phyloP scores from a whole-genome alignment of 2,329 filamentous ascomycete genomes.

The Cercospora canescens region DNA sequence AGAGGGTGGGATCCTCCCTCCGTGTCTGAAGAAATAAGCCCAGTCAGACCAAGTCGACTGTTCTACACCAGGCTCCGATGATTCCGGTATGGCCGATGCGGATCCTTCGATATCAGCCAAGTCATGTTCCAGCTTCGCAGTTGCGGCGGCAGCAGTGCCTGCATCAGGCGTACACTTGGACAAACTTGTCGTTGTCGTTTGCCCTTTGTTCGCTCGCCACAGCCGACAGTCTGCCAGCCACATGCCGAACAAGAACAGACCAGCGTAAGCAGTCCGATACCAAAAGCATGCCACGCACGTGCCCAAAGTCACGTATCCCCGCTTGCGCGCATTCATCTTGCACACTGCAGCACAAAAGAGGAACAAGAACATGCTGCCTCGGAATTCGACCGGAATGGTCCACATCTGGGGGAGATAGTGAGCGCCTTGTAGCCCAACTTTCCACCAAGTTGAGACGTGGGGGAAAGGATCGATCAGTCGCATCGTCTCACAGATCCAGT shows the following conservation, averaged over 20 bases:
- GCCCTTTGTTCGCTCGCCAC: not conserved
- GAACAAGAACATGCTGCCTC: constrained; percentile 3
- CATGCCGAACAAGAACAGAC: constrained; percentile 3
- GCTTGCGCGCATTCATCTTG: not conserved
- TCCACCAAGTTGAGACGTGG: not conserved
- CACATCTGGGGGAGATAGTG: constrained; percentile 10
- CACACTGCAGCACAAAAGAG: not conserved
- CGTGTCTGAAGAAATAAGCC: not conserved
- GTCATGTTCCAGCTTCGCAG: not conserved
- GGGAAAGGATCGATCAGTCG: not conserved
- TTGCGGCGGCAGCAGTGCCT: not conserved
- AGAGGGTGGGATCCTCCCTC: not conserved
- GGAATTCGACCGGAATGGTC: constrained; percentile 10
- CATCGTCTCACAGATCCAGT: not conserved
- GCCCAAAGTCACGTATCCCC: not conserved
- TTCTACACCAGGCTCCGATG: too few species aligned
- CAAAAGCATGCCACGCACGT: not conserved
- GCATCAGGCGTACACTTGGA: not conserved
- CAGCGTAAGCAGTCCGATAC: constrained; percentile 1
- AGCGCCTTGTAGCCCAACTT: not conserved
- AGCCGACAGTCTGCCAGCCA: constrained; percentile 1
- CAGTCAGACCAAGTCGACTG: not conserved
- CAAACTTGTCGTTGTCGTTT: not conserved
- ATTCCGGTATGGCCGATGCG: too few species aligned
- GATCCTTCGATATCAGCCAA: not conserved